These are phyloP conservation scores for Cyclotella sp. DNA, from an alignment of 108 stramenopile genomes.

Conservation along the genomic window DNA sequence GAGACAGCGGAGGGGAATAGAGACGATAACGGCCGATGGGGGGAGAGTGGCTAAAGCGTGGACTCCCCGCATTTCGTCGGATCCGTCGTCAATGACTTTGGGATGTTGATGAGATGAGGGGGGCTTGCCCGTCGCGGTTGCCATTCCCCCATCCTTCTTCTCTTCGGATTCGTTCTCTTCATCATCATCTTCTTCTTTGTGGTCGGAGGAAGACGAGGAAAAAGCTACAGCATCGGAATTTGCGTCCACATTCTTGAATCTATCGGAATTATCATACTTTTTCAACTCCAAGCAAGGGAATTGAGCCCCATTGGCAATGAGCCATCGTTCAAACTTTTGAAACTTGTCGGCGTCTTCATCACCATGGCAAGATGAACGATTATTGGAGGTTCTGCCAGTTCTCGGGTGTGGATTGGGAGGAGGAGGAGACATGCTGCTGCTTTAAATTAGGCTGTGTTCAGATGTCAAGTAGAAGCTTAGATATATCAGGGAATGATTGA, in stretches of 20 bases:
- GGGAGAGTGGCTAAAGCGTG: constrained; percentile 86
- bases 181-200: neutral
- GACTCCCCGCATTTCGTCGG: constrained; percentile 95
- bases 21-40: constrained; percentile 86
- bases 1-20: constrained; percentile 89
- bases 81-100: constrained; percentile 57
- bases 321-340: constrained; percentile 82
- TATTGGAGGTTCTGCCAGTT: neutral
- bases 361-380: neutral
- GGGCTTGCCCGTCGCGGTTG: neutral
- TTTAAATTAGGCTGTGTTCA: no score
- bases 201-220: no score
- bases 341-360: constrained; percentile 58
- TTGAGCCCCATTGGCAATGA: constrained; percentile 80
- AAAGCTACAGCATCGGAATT: neutral
- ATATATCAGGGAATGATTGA: no score
- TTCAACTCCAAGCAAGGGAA: constrained; percentile 75
- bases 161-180: constrained; percentile 61
- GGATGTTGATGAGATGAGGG: neutral
- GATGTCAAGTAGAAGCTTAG: no score
- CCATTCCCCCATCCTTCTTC: constrained; percentile 62
- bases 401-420: neutral
- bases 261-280: constrained; percentile 54
- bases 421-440: neutral
- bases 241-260: neutral